Base-by-base conservation (phyloP, 345 rosid species). In the Salix dunnii region DNA sequence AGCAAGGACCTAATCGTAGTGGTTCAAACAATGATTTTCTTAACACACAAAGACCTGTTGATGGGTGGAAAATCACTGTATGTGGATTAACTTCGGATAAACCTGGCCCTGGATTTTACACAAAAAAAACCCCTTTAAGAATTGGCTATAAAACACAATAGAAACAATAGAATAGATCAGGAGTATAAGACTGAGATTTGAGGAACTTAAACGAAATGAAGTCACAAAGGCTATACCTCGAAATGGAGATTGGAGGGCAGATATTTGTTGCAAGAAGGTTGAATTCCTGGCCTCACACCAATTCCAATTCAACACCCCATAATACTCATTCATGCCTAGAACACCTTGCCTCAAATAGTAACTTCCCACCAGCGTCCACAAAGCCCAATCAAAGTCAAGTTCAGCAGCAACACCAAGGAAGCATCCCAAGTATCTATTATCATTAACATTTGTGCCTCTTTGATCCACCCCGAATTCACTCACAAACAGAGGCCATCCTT, bases 301-400 rank as follows among this genome's bases (percentile, higher is more conserved):
- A 76, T 89, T 86, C 81, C 85, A 84, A 65, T 89, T 70, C 84
- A 94, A 67, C 18, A 82, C 36, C 46, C 99, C 98, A 40, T 91
- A 96, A 63, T 78, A 76, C 82, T 96, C 99, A 60, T 77, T 80
- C 76, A 84, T 16, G 17, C 97, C 99, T 9, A 73, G 28, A 1
- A 76, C 88, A 6, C 98, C 98, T 79, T 94, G 85, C 81, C 97
- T 87, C 23, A 94, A 40, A 83, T 94, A 90, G 78, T 94, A 96
- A 58, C 97, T 90, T 67, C 98, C 98, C 25, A 81, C 90, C 13
- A 94, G 43, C 0, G 97, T 92, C 99, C 98, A 96, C 23, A 90
- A 40, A 1, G 95, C 92, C 97, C 92, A 94, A 62, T 96, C 98
- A 21, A 88, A 75, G 82, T 96, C 99, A 28, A 90, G 88, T 28